Percentiles rank a stretch among this genome's conserved stretches.
phyloP scores from a whole-genome alignment of 2,329 filamentous ascomycete species.

The Hysterium pulicare region DNA sequence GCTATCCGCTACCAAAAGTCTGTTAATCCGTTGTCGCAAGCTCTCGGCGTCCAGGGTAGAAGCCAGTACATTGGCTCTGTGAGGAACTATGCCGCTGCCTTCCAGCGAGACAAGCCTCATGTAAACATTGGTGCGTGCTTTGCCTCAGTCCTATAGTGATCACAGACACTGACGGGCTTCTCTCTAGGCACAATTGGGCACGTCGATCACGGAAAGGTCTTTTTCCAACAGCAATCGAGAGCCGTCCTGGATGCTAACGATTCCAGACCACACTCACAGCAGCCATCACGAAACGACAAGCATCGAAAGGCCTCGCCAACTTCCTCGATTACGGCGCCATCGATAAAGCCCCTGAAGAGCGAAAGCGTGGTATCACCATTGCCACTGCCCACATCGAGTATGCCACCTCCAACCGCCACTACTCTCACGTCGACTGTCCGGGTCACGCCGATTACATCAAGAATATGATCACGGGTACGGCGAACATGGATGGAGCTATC shows the following conservation, averaged over 20 bases:
- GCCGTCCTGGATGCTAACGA: constrained; percentile 15
- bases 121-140: constrained; percentile 81
- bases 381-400: constrained; percentile 99
- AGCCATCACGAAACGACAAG: constrained; percentile 97
- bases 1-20: constrained; percentile 64
- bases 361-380: constrained; percentile 99
- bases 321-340: constrained; percentile 98
- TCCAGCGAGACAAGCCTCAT: constrained; percentile 90
- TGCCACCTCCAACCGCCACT: constrained; percentile 88
- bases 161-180: not conserved
- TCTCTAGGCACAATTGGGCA: constrained; percentile 86
- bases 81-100: constrained; percentile 62
- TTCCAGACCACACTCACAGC: constrained; percentile 90
- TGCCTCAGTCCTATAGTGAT: no score
- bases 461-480: constrained; percentile 99
- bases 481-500: constrained; percentile 98
- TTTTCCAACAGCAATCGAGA: constrained; percentile 11
- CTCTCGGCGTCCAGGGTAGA: constrained; percentile 60
- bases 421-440: constrained; percentile 99
- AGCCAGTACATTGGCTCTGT: constrained; percentile 64
- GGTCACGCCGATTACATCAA: constrained; percentile 99
- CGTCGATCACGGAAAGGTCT: constrained; percentile 98
- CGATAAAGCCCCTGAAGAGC: constrained; percentile 98
- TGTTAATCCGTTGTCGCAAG: constrained; percentile 73
- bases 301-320: constrained; percentile 87